Evolutionary conservation across 129 eudicot genomes (phyloP).

Genomic region (Oenanthe sinensis): DNA sequence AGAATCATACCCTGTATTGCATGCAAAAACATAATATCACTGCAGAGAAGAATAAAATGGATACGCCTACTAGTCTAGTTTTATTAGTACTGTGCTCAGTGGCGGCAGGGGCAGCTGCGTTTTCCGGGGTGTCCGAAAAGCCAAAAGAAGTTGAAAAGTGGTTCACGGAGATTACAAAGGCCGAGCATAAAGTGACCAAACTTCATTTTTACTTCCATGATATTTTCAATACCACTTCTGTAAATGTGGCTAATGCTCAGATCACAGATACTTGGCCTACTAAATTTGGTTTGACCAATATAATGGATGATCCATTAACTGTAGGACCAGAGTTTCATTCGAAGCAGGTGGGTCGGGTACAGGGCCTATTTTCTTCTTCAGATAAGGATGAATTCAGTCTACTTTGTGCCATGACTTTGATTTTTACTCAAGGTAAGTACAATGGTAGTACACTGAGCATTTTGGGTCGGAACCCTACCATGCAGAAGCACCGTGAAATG

Average conservation of each 20-base stretch:
- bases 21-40: background rate
- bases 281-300: background rate
- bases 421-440: background rate
- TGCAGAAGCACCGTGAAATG: constrained; percentile 6
- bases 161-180: background rate
- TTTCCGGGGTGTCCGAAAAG: background rate
- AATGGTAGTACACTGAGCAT: constrained; percentile 2
- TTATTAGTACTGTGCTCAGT: background rate
- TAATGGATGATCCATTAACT: constrained; percentile 11
- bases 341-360: constrained; percentile 10
- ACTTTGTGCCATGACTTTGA: constrained; percentile 4
- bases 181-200: background rate
- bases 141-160: background rate
- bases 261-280: background rate
- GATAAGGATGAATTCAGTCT: constrained; percentile 4
- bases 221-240: background rate
- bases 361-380: constrained; percentile 1
- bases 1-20: background rate
- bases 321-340: background rate
- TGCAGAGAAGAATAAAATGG: background rate
- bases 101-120: background rate
- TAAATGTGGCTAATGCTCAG: background rate
- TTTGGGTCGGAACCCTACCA: background rate
- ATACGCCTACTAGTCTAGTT: background rate
- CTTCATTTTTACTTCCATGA: constrained; percentile 10